Evolutionary conservation across 495 filamentous ascomycete species (phyloP).

Genomic region (Aspergillus baeticus): DNA sequence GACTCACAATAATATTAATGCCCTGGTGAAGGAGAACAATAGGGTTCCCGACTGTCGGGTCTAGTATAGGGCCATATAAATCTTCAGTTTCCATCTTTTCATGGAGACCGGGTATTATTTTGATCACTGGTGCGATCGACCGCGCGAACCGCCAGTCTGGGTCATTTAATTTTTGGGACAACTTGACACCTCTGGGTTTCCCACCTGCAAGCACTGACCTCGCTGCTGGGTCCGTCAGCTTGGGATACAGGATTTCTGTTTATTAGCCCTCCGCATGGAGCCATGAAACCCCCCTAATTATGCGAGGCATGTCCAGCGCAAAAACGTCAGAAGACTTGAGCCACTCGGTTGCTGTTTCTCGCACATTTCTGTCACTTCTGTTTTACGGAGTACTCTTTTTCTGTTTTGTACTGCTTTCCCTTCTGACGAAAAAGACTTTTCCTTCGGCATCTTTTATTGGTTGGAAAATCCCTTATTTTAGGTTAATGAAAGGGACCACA

Average conservation of each 20-base stretch:
- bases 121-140: constrained; percentile 3
- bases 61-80: no score
- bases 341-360: no score
- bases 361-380: background rate
- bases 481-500: constrained; percentile 24
- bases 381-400: constrained; percentile 6
- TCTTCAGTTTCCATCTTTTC: background rate
- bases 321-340: background rate
- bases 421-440: background rate
- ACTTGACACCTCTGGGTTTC: constrained; percentile 12
- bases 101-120: background rate
- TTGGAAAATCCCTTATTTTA: constrained; percentile 4
- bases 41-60: no score
- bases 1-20: background rate
- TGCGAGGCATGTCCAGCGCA: constrained; percentile 4
- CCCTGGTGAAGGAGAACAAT: no score
- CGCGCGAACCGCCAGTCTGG: constrained; percentile 22
- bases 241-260: background rate
- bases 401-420: background rate
- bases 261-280: constrained; percentile 4
- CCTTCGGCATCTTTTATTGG: background rate
- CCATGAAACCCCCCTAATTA: constrained; percentile 1
- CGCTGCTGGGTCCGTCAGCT: background rate
- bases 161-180: background rate
- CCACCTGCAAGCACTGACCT: constrained; percentile 3